phyloP scores from a whole-genome alignment of 176 grass and related monocot species.

The Triticum timopheevii region DNA sequence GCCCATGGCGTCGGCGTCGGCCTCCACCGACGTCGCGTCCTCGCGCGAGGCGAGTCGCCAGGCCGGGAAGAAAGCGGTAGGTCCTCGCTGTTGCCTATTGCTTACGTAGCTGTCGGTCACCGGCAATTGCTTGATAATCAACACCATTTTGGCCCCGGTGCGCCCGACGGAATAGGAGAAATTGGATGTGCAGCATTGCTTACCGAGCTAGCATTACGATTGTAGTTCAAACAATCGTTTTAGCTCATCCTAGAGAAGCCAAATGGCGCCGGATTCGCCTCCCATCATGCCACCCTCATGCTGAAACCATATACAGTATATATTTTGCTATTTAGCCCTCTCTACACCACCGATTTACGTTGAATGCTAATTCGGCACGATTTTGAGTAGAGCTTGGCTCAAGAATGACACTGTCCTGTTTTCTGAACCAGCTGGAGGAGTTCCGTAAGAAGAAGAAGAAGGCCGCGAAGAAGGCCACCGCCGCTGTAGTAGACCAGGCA shows the following conservation, averaged over 20 bases:
- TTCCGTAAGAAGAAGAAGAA: constrained; percentile 95
- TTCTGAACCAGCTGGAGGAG: constrained; percentile 83
- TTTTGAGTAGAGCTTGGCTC: constrained; percentile 10
- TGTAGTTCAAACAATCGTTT: constrained; percentile 2
- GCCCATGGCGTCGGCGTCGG: constrained; percentile 71
- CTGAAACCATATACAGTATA: not conserved
- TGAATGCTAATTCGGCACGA: not conserved
- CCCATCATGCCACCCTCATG: not conserved
- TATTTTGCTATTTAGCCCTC: constrained; percentile 1
- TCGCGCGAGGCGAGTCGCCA: constrained; percentile 84
- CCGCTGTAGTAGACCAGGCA: constrained; percentile 37
- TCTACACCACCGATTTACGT: not conserved
- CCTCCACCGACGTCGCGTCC: constrained; percentile 29
- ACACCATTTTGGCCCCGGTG: not conserved
- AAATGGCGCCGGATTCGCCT: constrained; percentile 18
- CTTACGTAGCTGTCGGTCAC: not conserved
- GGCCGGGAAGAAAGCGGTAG: constrained; percentile 93
- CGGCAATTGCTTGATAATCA: not conserved
- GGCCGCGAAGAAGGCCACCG: constrained; percentile 51
- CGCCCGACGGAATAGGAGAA: not conserved
- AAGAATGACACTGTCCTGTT: constrained; percentile 24
- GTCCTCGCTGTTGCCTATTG: not conserved
- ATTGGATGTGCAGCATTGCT: not conserved
- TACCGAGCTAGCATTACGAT: not conserved
- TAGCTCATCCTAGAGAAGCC: not conserved